Percentiles rank a stretch among this genome's conserved stretches.
Conservation (phyloP, 2,329 filamentous ascomycete genomes). For the Exophiala spinifera region DNA sequence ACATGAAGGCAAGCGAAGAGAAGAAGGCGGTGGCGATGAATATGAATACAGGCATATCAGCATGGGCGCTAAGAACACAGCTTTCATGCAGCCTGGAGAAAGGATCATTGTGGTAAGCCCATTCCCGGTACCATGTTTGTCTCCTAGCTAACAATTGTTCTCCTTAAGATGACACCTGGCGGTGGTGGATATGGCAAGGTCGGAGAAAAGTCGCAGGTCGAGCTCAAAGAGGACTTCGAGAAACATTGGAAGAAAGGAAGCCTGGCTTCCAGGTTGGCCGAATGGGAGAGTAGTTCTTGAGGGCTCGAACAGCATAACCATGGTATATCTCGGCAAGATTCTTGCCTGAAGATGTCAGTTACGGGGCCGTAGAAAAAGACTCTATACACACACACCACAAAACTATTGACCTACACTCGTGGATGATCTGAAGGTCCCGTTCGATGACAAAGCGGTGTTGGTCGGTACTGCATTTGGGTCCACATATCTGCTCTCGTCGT, state of each 20-base stretch:
- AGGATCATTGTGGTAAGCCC: slow-evolving; percentile 58
- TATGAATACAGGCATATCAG: slow-evolving; percentile 54
- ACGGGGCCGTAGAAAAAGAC: not conserved
- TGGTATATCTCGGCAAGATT: too few relatives aligned
- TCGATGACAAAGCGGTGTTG: not conserved
- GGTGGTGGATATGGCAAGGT: slow-evolving; percentile 52
- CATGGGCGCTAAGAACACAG: slow-evolving; percentile 62
- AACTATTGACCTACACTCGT: not conserved
- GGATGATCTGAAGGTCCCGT: not conserved
- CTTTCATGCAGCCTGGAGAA: slow-evolving; percentile 57
- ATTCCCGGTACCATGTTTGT: not conserved
- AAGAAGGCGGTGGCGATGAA: slow-evolving; percentile 31
- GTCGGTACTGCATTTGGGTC: too few relatives aligned
- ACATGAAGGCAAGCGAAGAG: slow-evolving; percentile 51
- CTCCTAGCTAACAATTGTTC: not conserved
- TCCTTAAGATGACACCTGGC: slow-evolving; percentile 36
- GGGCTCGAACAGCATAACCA: not conserved
- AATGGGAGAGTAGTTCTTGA: slow-evolving; percentile 50
- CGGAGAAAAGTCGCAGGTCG: slow-evolving; percentile 52
- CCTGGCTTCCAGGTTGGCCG: slow-evolving; percentile 46
- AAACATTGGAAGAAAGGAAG: slow-evolving; percentile 60
- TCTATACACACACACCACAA: not conserved
- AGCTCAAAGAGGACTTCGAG: slow-evolving; percentile 56
- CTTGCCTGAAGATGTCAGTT: not conserved
- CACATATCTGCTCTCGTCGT: too few relatives aligned